Base-by-base conservation (phyloP, 2,329 filamentous ascomycete genomes). In the Colletotrichum orchidophilum region DNA sequence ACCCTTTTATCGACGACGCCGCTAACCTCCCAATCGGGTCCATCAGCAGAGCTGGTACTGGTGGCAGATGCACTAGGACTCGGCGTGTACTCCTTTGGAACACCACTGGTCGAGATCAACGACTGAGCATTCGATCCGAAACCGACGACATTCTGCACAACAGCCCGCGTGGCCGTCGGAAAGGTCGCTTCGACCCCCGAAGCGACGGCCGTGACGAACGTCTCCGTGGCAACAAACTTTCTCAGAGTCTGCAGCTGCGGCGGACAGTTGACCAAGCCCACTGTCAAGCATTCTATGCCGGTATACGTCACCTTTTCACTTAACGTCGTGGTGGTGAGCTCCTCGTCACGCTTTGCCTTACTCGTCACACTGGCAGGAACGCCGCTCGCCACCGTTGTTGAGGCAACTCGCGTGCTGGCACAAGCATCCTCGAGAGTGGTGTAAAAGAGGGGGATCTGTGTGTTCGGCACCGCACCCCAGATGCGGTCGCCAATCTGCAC, bases 391-490 rank as follows among this genome's bases (percentile, higher is more conserved):
- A 77, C 3, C 8, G 62, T 54, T 2, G 61, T 76, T 75, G 3
- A 77, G 73, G 0, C 81, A 83, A 73, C 55, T 1, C 67, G 53
- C 3, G 39, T 18, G 3, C 35, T 52, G 4, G 67, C 63, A 24
- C 87, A 89, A 2, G 77, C 78, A 29, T 82, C 79, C 0, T 81
- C 80, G 0, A 90, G 74, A 0, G 84, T 87, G 0, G 87, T 90
- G 74, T 84, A 88, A 73, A 83, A 90, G 50, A 91, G 80, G 0
- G 87, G 85, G 3, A 85, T 81, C 12, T 83, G 81, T 0, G 84
- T 86, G 24, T 78, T 75, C 0, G 86, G 83, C 0, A 81, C 76
- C 0, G 87, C 87, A 0, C 87, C 88, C 86, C 86, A 91, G 0
- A 82, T 85, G 15, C 83, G 74, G 0, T 74, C 73, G 1, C 77